phyloP scores from a whole-genome alignment of 768 basidiomycete genomes.

The Boletus tylopilopsis region DNA sequence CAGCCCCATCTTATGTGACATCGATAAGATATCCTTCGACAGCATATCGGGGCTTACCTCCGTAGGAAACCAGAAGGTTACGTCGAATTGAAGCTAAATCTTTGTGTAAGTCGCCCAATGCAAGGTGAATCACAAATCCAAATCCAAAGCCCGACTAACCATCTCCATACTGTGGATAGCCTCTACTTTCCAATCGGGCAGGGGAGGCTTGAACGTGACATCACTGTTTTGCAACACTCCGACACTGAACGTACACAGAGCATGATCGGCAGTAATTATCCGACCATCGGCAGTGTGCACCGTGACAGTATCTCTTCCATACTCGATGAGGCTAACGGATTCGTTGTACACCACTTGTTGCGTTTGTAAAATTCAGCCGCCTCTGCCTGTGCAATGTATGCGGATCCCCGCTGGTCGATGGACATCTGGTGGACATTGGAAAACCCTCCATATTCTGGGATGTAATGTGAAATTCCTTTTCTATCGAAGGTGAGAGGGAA shows the following conservation, averaged over 20 bases:
- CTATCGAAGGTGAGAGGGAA: slow-evolving; percentile 27
- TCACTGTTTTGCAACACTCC: background rate
- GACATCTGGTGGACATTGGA: slow-evolving; percentile 50
- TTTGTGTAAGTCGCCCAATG: slow-evolving; percentile 56
- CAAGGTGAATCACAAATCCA: background rate
- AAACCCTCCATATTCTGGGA: slow-evolving; percentile 51
- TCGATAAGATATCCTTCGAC: background rate
- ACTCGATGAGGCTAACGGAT: slow-evolving; percentile 44
- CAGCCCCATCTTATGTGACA: slow-evolving; percentile 35
- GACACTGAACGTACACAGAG: background rate
- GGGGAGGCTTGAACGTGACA: background rate
- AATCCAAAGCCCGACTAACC: background rate
- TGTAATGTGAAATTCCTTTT: slow-evolving; percentile 61
- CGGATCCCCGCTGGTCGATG: slow-evolving; percentile 62
- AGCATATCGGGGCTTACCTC: slow-evolving; percentile 25
- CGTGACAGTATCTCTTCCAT: slow-evolving; percentile 43
- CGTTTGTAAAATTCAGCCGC: slow-evolving; percentile 49
- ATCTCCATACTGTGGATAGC: background rate
- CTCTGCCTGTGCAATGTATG: slow-evolving; percentile 50
- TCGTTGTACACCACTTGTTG: slow-evolving; percentile 47
- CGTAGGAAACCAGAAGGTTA: slow-evolving; percentile 57
- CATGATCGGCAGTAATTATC: background rate
- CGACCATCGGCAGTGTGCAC: slow-evolving; percentile 39
- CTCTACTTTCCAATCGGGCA: background rate
- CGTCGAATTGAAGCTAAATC: slow-evolving; percentile 60